Evolutionary conservation across 1,139 yeast genomes (phyloP).

Genomic region (Protomyces arabidopsidicola): DNA sequence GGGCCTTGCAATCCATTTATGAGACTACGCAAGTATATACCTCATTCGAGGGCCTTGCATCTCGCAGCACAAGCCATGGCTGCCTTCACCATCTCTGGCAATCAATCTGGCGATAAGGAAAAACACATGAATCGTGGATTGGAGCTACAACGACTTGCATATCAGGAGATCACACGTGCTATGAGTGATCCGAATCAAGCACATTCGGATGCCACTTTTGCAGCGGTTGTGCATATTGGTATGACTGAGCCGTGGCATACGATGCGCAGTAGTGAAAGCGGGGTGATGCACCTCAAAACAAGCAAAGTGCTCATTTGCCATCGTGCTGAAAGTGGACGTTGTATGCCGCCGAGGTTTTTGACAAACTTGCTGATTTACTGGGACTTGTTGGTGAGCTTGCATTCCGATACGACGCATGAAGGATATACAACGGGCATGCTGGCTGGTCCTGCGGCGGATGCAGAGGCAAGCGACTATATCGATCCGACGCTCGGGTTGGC

Average conservation of each 20-base stretch:
- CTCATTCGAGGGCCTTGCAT: slow-evolving; percentile 11
- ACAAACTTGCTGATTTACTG: slow-evolving; percentile 19
- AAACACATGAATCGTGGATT: slow-evolving; percentile 24
- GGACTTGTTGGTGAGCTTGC: slow-evolving; percentile 19
- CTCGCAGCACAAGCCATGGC: slow-evolving; percentile 25
- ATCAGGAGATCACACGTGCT: slow-evolving; percentile 16
- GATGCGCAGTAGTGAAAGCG: slow-evolving; percentile 20
- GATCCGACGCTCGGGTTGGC: slow-evolving; percentile 20
- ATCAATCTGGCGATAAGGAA: slow-evolving; percentile 11
- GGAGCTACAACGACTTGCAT: slow-evolving; percentile 23
- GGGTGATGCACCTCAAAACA: slow-evolving; percentile 25
- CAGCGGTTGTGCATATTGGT: slow-evolving; percentile 22
- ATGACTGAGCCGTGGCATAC: slow-evolving; percentile 26
- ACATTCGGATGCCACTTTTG: slow-evolving; percentile 24
- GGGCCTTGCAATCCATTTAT: slow-evolving; percentile 25
- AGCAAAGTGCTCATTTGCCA: slow-evolving; percentile 24
- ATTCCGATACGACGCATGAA: slow-evolving; percentile 21
- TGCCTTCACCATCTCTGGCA: slow-evolving; percentile 17
- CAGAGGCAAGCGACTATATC: slow-evolving; percentile 15
- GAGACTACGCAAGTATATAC: slow-evolving; percentile 9
- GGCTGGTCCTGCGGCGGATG: slow-evolving; percentile 9
- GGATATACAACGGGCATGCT: slow-evolving; percentile 11
- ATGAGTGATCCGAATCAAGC: slow-evolving; percentile 13
- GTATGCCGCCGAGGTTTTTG: slow-evolving; percentile 16
- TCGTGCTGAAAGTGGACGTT: slow-evolving; percentile 1